phyloP scores from a whole-genome alignment of 2,329 filamentous ascomycete species.

The Fusarium xylarioides region DNA sequence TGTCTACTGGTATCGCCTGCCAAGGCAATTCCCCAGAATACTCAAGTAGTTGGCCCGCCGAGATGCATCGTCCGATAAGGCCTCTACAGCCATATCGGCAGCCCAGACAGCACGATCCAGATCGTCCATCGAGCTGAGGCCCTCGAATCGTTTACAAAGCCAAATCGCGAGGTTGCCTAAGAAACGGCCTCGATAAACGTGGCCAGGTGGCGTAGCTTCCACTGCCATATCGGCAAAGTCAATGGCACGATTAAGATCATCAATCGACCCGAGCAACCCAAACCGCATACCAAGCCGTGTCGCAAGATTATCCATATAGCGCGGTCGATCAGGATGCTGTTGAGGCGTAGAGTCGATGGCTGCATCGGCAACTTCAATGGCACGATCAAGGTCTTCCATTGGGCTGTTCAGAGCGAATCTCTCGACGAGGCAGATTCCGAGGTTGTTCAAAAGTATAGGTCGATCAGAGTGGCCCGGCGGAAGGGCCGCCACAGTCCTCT shows the following conservation, averaged over 20 bases:
- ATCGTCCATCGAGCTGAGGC: background rate
- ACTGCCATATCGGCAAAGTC: background rate
- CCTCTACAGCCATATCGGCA: background rate
- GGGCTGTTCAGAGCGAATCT: accelerated
- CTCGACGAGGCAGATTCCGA: background rate
- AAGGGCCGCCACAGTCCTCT: background rate
- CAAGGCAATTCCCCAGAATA: background rate
- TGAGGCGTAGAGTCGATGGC: background rate
- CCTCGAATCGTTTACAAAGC: background rate
- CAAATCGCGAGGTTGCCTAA: background rate
- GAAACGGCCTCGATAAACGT: background rate
- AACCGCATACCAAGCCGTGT: background rate
- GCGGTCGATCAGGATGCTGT: background rate
- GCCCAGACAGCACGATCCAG: background rate
- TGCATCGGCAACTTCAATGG: background rate
- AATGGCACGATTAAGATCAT: background rate
- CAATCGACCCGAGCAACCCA: background rate
- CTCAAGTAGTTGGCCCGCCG: background rate
- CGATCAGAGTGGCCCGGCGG: too few species aligned
- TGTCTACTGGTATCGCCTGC: background rate
- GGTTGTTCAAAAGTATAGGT: too few species aligned
- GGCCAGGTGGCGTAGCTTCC: background rate
- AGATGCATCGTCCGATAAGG: background rate
- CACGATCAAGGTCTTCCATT: background rate
- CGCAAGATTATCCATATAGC: background rate